Base-by-base conservation (phyloP, 768 basidiomycete species). In the Infundibulicybe gibba region DNA sequence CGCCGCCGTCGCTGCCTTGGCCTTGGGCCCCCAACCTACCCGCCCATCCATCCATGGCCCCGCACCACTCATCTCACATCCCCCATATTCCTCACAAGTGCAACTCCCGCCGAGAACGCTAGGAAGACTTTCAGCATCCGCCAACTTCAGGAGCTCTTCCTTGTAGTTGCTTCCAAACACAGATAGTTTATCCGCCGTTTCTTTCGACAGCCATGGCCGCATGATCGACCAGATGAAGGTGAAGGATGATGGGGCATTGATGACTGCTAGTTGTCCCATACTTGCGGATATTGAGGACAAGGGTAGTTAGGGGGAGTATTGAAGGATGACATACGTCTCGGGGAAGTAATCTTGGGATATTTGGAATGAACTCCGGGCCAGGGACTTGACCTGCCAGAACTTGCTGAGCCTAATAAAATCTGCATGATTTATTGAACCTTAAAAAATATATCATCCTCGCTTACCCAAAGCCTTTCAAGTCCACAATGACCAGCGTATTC, bases 281-380 rank as follows among this genome's bases (percentile, higher is more conserved):
- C 87, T 88, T 50, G 16, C 17, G 41, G 15, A 34, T 13, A 44
- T 32, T 6, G 17, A n/a, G 34, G 35, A 48, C 11, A 38, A 17
- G 49, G 31, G 15, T 21, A 10, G 17, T 14, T 16, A 3, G 9
- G n/a, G 38, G 39, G 20, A 5, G 8, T 33, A 16, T 11, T 5
- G 25, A 37, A 19, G 17, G 34, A 37, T n/a, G 19, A 58, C 77
- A 44, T 58, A 88, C 85, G 83, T 82, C 59, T 90, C 87, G 1
- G 87, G 87, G 52, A 75, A 89, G 62, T 85, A 89, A 54, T 87
- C 84, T 61, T 89, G 87, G 2, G 85, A 87, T 46, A 89, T 70
- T 53, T 87, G 85, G 60, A 89, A 85, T 6, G 81, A 79, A 42
- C 62, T 66, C 41, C 79, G 71, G 17, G 74, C 75, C n/a, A 88